Evolutionary conservation across 2,329 filamentous ascomycete genomes (phyloP).

Genomic region (Sporothrix variecibatus): DNA sequence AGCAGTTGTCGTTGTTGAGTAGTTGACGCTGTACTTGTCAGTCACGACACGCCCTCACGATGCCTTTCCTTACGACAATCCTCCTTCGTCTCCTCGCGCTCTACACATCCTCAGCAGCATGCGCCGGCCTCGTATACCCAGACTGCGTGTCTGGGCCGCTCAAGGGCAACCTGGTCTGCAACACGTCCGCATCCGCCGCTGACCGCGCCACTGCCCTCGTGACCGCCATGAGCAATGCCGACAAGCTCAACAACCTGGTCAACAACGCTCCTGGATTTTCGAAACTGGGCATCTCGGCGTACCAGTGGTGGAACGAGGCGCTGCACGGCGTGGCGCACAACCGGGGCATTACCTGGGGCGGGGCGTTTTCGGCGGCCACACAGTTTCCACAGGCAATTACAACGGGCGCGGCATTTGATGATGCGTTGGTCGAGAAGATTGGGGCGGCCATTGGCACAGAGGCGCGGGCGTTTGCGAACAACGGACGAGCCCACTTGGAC

Average conservation of each 20-base stretch:
- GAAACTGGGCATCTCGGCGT: constrained; percentile 24
- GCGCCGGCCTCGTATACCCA: not conserved
- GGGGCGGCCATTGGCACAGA: constrained; percentile 35
- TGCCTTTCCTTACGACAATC: not conserved
- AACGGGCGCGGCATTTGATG: constrained; percentile 39
- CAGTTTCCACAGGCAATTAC: constrained; percentile 39
- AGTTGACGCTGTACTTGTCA: not conserved
- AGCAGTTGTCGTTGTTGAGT: not conserved
- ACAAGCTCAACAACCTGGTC: constrained; percentile 21
- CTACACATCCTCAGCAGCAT: not conserved
- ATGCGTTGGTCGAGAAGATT: constrained; percentile 36
- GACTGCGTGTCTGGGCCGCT: constrained; percentile 11
- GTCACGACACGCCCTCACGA: not conserved
- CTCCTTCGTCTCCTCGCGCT: not conserved
- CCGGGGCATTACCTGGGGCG: constrained; percentile 28
- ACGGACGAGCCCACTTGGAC: constrained; percentile 44
- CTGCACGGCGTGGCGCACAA: constrained; percentile 32
- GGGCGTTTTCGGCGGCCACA: constrained; percentile 36
- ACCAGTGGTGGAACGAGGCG: constrained; percentile 31
- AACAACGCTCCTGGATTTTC: constrained; percentile 23
- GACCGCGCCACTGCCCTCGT: constrained; percentile 19
- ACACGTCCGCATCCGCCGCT: constrained; percentile 2
- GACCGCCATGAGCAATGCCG: constrained; percentile 20
- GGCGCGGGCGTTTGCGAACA: constrained; percentile 39
- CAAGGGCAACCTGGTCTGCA: constrained; percentile 21